Evolutionary conservation across 1,284 basidiomycete genomes (phyloP).

Genomic region (Calocybe gambosa): DNA sequence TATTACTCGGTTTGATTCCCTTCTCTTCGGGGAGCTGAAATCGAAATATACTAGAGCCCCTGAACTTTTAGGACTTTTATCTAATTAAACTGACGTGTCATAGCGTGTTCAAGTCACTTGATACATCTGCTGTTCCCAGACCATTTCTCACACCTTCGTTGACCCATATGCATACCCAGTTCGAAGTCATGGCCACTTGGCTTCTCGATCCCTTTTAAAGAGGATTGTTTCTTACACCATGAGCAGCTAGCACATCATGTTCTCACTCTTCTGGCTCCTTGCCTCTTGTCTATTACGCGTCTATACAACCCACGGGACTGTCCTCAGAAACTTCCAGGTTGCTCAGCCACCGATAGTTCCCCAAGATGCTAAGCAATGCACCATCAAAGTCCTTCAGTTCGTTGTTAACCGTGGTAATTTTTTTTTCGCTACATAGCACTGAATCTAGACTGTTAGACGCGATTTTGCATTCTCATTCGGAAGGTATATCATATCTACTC

Average conservation of each 20-base stretch:
- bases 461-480: conserved; percentile 71
- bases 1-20: conserved; percentile 3
- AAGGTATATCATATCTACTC: conserved; percentile 29
- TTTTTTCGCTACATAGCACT: not conserved
- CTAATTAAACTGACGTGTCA: conserved; percentile 3
- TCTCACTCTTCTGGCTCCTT: conserved; percentile 9
- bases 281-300: conserved; percentile 10
- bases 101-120: conserved; percentile 5
- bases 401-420: conserved; percentile 19
- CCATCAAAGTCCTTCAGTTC: conserved; percentile 58
- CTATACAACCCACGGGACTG: conserved; percentile 26
- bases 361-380: conserved; percentile 51
- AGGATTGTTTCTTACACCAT: not conserved
- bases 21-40: not conserved
- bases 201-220: conserved; percentile 7
- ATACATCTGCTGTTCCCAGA: not conserved
- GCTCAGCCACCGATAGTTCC: conserved; percentile 64
- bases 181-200: not conserved
- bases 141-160: not conserved
- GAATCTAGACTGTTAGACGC: conserved; percentile 34
- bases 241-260: conserved; percentile 8
- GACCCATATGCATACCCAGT: not conserved
- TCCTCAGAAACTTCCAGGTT: conserved; percentile 68
- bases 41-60: too few species aligned
- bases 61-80: conserved; percentile 3